Evolutionary conservation across 1,284 basidiomycete species (phyloP), one percentile per base, ranked within the genome.

Genomic region (Fomitopsis schrenkii): DNA sequence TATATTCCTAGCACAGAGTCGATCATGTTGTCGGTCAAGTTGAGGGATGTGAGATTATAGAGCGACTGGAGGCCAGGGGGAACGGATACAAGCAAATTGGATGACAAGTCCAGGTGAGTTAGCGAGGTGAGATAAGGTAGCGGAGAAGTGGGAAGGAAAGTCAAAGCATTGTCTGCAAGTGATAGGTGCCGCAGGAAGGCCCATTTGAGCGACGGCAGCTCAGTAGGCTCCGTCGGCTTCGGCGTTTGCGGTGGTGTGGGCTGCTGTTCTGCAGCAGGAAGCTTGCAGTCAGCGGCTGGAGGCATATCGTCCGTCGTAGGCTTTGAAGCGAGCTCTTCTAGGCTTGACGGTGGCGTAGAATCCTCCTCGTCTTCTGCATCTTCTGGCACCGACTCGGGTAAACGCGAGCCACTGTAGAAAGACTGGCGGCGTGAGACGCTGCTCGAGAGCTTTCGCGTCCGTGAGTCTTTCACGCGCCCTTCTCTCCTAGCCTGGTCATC

Each of bases 11-110:
- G 83, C 17, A 98, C 91, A 6, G 95, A 96, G 69, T 97, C 95
- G 67, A 99, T 95, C 84, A 98, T 91, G 78, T 99, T 98, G 75
- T 95, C 91, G 17, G 91, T 83, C 19, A 99, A 84, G 75, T 97
- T 97, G 69, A 99, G 88, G 36, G 90, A 93, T 50, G 85, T 76
- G 54, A 98, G 90, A 63, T 87, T 90, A 68, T 88, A 86, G 8
- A 98, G 83, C 0, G 80, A 72, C 5, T 87, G 83, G 19, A 98
- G 82, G 14, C 90, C 87, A 3, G 89, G 77, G 0, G 94, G 95
- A 30, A 98, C 83, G 15, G 90, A 90, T 36, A 94, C 86, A 48
- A 99, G 86, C 9, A 98, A 86, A 68, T 96, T 96, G 58, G 91
- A 90, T 28, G 94, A 95, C 30, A 96, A 82, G 73, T 96, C 95